Evolutionary conservation across 2,329 filamentous ascomycete genomes (phyloP).

Genomic region (Fusarium falciforme): DNA sequence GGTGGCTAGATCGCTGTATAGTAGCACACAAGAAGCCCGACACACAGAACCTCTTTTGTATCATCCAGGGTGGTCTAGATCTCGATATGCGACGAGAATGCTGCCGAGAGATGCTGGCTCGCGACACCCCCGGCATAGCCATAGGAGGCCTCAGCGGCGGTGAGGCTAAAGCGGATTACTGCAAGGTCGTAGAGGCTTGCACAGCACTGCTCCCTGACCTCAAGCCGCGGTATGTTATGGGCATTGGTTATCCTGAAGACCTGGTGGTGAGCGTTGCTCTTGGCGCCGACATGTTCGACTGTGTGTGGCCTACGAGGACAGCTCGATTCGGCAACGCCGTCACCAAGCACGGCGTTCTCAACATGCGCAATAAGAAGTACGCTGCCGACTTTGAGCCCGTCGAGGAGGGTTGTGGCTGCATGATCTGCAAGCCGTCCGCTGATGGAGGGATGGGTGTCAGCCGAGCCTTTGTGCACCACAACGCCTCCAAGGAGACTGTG

Average conservation of each 20-base stretch:
- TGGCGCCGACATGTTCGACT: constrained; percentile 99
- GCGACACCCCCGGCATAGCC: constrained; percentile 94
- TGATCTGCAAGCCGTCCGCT: constrained; percentile 75
- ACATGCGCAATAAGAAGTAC: constrained; percentile 81
- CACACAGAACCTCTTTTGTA: constrained; percentile 95
- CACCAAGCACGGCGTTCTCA: constrained; percentile 83
- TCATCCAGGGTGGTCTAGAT: constrained; percentile 96
- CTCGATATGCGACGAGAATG: constrained; percentile 87
- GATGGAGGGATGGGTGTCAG: constrained; percentile 84
- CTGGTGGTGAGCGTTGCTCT: constrained; percentile 92
- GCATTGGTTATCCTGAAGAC: constrained; percentile 97
- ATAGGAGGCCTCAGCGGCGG: constrained; percentile 96
- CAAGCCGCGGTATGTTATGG: constrained; percentile 99
- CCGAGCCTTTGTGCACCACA: constrained; percentile 89
- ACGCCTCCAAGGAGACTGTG: constrained; percentile 93
- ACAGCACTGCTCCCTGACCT: constrained; percentile 85
- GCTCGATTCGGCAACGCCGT: constrained; percentile 96
- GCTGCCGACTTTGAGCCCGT: constrained; percentile 85
- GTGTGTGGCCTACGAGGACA: constrained; percentile 97
- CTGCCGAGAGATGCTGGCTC: constrained; percentile 85
- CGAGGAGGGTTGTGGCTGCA: constrained; percentile 84
- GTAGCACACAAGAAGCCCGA: constrained; percentile 86
- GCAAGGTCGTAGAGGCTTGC: constrained; percentile 87
- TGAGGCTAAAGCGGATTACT: constrained; percentile 94
- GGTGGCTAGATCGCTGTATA: constrained; percentile 97